Conservation (phyloP, 2,329 filamentous ascomycete species). For the Ophiostoma perfectum region DNA sequence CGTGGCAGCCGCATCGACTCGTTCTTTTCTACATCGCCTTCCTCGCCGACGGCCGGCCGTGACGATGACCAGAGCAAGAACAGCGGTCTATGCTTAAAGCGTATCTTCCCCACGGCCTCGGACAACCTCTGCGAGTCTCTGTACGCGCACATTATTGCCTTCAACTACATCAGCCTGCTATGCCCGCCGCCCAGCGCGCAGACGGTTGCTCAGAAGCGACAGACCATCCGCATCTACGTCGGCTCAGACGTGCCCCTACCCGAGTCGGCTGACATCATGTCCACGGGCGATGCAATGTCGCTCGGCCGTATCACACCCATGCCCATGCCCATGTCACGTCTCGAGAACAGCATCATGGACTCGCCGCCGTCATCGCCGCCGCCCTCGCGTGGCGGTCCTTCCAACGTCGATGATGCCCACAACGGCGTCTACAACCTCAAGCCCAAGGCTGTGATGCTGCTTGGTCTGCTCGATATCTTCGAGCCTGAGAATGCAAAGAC, state of each 20-base stretch:
- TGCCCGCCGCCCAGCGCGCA: conserved; percentile 27
- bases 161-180: conserved; percentile 49
- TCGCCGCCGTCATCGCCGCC: conserved; percentile 21
- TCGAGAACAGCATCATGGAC: neutral
- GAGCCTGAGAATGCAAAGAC: conserved; percentile 16
- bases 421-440: conserved; percentile 14
- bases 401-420: conserved; percentile 22
- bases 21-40: neutral
- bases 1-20: conserved; percentile 12
- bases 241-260: conserved; percentile 19
- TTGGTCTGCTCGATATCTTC: conserved; percentile 23
- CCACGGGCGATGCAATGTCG: neutral
- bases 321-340: conserved; percentile 5
- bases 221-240: conserved; percentile 25
- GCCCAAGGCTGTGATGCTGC: conserved; percentile 26
- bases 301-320: conserved; percentile 1
- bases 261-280: neutral
- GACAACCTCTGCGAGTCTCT: conserved; percentile 54
- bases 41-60: neutral
- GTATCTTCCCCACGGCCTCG: conserved; percentile 48
- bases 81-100: conserved; percentile 36
- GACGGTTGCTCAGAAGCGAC: conserved; percentile 14
- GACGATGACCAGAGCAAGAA: conserved; percentile 11
- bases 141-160: conserved; percentile 55
- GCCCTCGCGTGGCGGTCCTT: conserved; percentile 10